phyloP scores from a whole-genome alignment of 140 eudicot species.

The Erigeron philadelphicus region DNA sequence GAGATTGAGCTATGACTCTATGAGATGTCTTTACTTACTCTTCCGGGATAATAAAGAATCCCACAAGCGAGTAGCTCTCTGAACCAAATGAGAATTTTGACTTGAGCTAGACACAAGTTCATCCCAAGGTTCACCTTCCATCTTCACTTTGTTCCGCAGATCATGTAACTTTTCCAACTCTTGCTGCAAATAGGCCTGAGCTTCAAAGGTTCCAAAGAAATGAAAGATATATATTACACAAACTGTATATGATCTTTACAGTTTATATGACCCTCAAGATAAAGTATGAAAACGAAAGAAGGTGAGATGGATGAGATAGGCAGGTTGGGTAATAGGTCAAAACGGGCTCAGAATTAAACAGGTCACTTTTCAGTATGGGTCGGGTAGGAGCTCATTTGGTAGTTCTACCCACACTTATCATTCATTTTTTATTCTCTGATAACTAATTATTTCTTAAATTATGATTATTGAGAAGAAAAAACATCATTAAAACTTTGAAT shows the following conservation, averaged over 20 bases:
- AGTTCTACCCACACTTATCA: too few species aligned
- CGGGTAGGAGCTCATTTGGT: too few species aligned
- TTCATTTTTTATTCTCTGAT: too few species aligned
- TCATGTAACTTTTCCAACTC: constrained; percentile 95
- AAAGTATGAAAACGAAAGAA: background rate
- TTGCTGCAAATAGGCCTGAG: constrained; percentile 97
- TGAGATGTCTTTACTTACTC: constrained; percentile 47
- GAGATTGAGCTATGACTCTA: background rate
- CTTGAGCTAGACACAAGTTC: constrained; percentile 95
- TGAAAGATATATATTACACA: constrained; percentile 13
- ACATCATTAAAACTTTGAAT: too few species aligned
- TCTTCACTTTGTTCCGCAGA: constrained; percentile 85
- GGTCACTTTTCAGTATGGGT: too few species aligned
- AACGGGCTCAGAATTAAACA: too few species aligned
- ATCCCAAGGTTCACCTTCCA: constrained; percentile 99
- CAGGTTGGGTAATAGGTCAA: too few species aligned
- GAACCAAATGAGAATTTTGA: constrained; percentile 92
- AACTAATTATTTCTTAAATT: too few species aligned
- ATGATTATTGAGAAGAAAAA: too few species aligned
- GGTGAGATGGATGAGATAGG: too few species aligned
- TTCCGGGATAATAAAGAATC: constrained; percentile 90
- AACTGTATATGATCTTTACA: constrained; percentile 16
- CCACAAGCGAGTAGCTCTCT: constrained; percentile 92
- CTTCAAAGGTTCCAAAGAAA: constrained; percentile 27
- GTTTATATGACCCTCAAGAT: constrained; percentile 11